phyloP scores from a whole-genome alignment of 1,139 yeast genomes.

The Magnusiomyces starmeri region DNA sequence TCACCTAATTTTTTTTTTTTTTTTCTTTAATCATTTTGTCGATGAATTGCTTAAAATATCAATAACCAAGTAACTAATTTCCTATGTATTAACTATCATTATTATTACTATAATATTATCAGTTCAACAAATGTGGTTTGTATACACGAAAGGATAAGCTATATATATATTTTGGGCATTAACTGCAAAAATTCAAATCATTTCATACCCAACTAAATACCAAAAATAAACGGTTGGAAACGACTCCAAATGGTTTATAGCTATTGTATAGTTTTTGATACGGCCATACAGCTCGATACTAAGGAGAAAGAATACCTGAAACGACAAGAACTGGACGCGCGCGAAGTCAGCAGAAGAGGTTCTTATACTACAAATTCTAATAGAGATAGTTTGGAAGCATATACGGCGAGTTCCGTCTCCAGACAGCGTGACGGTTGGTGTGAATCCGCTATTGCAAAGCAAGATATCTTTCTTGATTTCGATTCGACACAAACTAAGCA shows the following conservation, averaged over 20 bases:
- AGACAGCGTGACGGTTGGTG: slow-evolving; percentile 8
- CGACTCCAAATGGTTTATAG: slow-evolving; percentile 10
- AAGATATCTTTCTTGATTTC: neutral
- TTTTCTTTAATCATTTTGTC: no score
- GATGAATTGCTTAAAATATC: no score
- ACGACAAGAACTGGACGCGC: neutral
- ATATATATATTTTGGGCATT: no score
- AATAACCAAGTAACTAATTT: no score
- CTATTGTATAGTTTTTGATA: slow-evolving; percentile 13
- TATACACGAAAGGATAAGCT: no score
- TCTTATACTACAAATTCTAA: neutral
- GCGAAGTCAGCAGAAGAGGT: neutral
- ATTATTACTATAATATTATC: no score
- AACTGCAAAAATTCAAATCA: no score
- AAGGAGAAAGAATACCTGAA: slow-evolving; percentile 7
- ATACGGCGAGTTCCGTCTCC: neutral
- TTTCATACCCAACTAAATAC: no score
- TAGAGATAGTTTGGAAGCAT: neutral
- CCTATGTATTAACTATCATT: no score
- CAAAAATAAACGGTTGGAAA: no score
- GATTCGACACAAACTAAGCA: neutral
- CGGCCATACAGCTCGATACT: slow-evolving; percentile 1
- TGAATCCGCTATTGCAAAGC: neutral
- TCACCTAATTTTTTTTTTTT: no score
- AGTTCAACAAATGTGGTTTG: no score